Percentiles rank a stretch among this genome's conserved stretches.
Evolutionary conservation across 208 protist genomes (phyloP).

Genomic region (Leishmania martiniquensis): DNA sequence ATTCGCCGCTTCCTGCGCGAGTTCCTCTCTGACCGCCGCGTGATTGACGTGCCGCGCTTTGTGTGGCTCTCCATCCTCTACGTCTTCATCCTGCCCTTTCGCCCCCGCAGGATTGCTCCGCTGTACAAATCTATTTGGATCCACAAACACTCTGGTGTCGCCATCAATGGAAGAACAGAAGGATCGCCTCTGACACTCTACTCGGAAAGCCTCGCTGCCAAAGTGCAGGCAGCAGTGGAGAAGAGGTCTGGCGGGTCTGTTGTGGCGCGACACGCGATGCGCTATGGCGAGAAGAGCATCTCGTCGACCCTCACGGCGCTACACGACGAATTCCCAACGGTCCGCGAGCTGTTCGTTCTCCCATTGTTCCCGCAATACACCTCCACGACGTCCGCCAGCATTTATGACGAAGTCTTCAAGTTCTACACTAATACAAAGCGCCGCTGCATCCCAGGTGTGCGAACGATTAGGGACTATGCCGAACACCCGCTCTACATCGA

Average conservation of each 20-base stretch:
- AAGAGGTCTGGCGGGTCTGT: slow-evolving; percentile 3
- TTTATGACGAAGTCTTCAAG: slow-evolving; percentile 51
- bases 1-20: slow-evolving; percentile 33
- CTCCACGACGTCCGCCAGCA: slow-evolving; percentile 38
- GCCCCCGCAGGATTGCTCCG: slow-evolving; percentile 20
- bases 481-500: slow-evolving; percentile 44
- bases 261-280: slow-evolving; percentile 33
- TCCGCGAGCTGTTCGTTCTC: slow-evolving; percentile 40
- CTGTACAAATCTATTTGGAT: slow-evolving; percentile 49
- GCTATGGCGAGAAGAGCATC: slow-evolving; percentile 38
- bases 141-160: slow-evolving; percentile 3
- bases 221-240: background rate
- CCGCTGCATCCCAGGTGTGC: slow-evolving; percentile 39
- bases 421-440: slow-evolving; percentile 23
- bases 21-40: slow-evolving; percentile 46
- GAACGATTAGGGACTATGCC: slow-evolving; percentile 50
- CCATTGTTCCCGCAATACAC: slow-evolving; percentile 73
- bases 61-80: slow-evolving; percentile 59
- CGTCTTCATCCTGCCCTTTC: slow-evolving; percentile 54
- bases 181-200: slow-evolving; percentile 18
- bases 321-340: slow-evolving; percentile 15
- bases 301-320: slow-evolving; percentile 10
- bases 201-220: slow-evolving; percentile 10
- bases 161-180: slow-evolving; percentile 20
- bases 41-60: slow-evolving; percentile 43